Percentiles rank a stretch among this genome's conserved stretches.
Conservation (phyloP, 2,329 filamentous ascomycete species). For the Colletotrichum chlorophyti region DNA sequence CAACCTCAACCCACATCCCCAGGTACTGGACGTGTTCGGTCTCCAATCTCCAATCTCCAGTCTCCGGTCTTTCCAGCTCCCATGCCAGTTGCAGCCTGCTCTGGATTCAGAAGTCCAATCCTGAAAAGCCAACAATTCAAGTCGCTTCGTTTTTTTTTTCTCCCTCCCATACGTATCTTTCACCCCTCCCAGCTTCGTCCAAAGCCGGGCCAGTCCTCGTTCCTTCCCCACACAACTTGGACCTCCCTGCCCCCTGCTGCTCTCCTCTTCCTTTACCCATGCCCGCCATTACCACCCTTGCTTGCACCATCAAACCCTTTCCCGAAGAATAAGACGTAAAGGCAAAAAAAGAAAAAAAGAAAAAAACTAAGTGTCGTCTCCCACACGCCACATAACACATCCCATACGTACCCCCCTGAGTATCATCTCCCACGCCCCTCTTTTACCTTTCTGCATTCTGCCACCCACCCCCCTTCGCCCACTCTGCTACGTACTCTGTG, state of each 20-base stretch:
- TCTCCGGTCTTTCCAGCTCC: not conserved
- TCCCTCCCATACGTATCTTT: not conserved
- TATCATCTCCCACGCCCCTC: conserved; percentile 26
- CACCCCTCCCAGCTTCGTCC: not conserved
- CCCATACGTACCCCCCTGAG: conserved; percentile 14
- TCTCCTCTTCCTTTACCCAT: not conserved
- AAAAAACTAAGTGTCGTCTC: conserved; percentile 14
- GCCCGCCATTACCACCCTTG: conserved; percentile 25
- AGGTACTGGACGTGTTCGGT: no score
- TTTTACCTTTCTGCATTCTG: conserved; percentile 12
- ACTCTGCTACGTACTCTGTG: not conserved
- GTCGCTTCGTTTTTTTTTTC: not conserved
- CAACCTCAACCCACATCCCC: conserved; percentile 8
- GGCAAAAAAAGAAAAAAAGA: conserved; percentile 14
- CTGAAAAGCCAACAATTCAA: no score
- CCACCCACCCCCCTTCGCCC: not conserved
- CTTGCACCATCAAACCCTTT: conserved; percentile 22
- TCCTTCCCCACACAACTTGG: conserved; percentile 1
- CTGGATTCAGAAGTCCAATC: not conserved
- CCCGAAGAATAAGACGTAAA: conserved; percentile 26
- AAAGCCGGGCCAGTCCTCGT: not conserved
- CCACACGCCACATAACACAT: no score
- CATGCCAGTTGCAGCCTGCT: no score
- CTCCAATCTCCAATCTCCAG: not conserved
- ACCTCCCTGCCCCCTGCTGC: not conserved